Evolutionary conservation across 2,329 filamentous ascomycete species (phyloP).

Genomic region (Trichoderma lentiforme): DNA sequence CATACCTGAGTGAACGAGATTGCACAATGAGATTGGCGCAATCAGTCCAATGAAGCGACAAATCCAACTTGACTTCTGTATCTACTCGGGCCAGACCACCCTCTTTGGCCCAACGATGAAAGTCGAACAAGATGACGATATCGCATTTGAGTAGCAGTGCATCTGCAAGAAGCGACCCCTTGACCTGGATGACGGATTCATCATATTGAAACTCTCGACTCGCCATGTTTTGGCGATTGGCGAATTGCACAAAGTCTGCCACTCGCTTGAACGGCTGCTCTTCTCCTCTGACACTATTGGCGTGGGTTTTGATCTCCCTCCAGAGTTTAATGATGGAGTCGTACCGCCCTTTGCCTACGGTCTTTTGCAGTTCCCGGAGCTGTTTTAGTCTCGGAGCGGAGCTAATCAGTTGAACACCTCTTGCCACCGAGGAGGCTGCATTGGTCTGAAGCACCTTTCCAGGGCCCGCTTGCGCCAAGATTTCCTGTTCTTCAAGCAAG

Average conservation of each 20-base stretch:
- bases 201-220: constrained; percentile 33
- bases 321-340: constrained; percentile 14
- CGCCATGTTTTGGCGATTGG: constrained; percentile 29
- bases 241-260: constrained; percentile 42
- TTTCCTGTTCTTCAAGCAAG: constrained; percentile 18
- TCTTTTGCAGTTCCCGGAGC: constrained; percentile 1
- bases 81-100: not conserved
- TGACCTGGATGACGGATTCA: constrained; percentile 35
- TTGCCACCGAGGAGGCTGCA: not conserved
- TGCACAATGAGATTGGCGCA: constrained; percentile 40
- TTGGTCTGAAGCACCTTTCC: not conserved
- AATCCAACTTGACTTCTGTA: constrained; percentile 25
- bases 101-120: constrained; percentile 21
- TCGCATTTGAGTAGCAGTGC: constrained; percentile 49
- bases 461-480: not conserved
- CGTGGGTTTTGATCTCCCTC: constrained; percentile 16
- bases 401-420: not conserved
- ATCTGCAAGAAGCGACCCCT: constrained; percentile 39
- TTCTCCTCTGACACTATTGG: constrained; percentile 35
- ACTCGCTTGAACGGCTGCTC: constrained; percentile 51
- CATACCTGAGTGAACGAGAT: constrained; percentile 35
- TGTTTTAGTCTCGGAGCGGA: not conserved
- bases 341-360: constrained; percentile 16
- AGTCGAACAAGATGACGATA: constrained; percentile 44
- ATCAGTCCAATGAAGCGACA: constrained; percentile 33